These are phyloP conservation scores for Spergularia bocconei DNA, from an alignment of 148 eudicot genomes.

Conservation along the genomic window DNA sequence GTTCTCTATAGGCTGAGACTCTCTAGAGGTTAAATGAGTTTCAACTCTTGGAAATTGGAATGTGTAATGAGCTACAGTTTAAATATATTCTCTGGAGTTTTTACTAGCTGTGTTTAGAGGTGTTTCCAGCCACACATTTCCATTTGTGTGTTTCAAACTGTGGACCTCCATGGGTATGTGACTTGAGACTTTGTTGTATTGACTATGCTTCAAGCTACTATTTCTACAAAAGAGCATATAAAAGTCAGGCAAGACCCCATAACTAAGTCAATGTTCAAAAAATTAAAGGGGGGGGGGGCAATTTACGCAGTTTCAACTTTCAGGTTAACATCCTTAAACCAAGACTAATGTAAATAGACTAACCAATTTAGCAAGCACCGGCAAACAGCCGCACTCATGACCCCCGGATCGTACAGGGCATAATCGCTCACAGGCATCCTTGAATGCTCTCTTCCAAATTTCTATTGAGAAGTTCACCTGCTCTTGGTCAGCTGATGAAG, in stretches of 20 bases:
- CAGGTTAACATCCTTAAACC: background rate
- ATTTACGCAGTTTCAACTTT: background rate
- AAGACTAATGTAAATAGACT: conserved; percentile 18
- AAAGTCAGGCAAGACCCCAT: background rate
- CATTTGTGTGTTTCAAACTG: no score
- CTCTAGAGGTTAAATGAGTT: no score
- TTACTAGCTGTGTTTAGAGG: no score
- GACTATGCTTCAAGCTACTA: no score
- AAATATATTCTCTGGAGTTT: no score
- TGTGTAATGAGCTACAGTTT: no score
- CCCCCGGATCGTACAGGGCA: conserved; percentile 82
- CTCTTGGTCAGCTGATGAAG: conserved; percentile 52
- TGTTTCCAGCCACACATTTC: no score
- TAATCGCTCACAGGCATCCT: conserved; percentile 77
- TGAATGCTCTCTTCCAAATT: conserved; percentile 93
- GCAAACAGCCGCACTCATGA: conserved; percentile 83
- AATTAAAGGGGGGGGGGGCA: background rate
- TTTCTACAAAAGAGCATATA: no score
- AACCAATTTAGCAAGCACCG: conserved; percentile 68
- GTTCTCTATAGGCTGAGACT: no score
- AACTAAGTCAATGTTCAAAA: background rate
- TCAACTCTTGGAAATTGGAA: no score
- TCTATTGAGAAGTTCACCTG: conserved; percentile 65
- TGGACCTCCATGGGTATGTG: no score
- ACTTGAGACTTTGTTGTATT: no score